These are phyloP conservation scores for Pyrus bretschneideri DNA, from an alignment of 306 rosid genomes.

Conservation along the genomic window DNA sequence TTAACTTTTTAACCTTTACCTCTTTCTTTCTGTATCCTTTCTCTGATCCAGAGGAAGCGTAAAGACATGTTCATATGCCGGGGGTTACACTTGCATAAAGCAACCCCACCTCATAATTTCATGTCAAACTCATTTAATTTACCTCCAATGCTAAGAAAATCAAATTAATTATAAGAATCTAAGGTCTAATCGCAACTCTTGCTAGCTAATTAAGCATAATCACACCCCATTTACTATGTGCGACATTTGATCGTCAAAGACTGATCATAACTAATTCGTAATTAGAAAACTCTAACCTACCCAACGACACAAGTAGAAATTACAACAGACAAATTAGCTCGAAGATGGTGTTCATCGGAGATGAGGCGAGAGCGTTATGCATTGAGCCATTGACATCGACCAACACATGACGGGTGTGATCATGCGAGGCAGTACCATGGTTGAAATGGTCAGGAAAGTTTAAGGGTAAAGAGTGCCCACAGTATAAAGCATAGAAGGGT, in stretches of 20 bases:
- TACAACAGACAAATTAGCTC: not conserved
- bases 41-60: slow-evolving; percentile 55
- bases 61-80: slow-evolving; percentile 21
- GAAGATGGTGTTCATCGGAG: not conserved
- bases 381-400: no score
- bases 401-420: not conserved
- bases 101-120: not conserved
- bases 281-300: no score
- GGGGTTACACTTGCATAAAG: not conserved
- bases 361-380: no score
- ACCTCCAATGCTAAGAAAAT: not conserved
- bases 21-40: slow-evolving; percentile 22
- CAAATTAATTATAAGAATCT: not conserved
- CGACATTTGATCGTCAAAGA: not conserved
- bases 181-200: not conserved
- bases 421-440: not conserved
- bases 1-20: slow-evolving; percentile 25
- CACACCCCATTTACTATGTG: not conserved
- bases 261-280: not conserved
- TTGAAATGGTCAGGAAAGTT: not conserved
- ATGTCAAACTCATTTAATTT: not conserved
- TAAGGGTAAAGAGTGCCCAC: not conserved
- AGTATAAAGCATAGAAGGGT: not conserved
- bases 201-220: not conserved
- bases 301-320: not conserved